Percentiles rank a stretch among this genome's conserved stretches.
Conservation (phyloP, 2,329 filamentous ascomycete species). For the Botrytis cinerea region DNA sequence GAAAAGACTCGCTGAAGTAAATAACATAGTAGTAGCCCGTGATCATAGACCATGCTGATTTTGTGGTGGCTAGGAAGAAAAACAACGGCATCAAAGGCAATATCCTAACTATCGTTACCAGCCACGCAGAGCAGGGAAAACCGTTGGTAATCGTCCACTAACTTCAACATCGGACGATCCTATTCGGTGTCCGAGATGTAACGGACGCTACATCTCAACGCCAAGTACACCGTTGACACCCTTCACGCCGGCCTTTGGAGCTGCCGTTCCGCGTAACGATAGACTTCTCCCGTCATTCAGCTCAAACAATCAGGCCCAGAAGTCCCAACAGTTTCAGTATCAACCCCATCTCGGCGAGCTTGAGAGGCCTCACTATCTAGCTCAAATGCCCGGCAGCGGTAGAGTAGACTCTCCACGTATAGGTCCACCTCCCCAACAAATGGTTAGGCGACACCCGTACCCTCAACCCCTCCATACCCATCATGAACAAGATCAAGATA, state of each 20-base stretch:
- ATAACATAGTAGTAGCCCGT: slow-evolving; percentile 19
- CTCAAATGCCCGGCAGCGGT: slow-evolving; percentile 32
- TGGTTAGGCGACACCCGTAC: slow-evolving; percentile 32
- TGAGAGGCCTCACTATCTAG: slow-evolving; percentile 31
- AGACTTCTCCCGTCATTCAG: slow-evolving; percentile 32
- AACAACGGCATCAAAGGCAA: slow-evolving; percentile 81
- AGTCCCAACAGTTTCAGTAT: background rate
- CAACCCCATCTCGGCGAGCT: slow-evolving; percentile 29
- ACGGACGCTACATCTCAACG: slow-evolving; percentile 51
- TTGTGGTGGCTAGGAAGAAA: slow-evolving; percentile 66
- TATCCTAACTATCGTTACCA: slow-evolving; percentile 96
- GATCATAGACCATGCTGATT: slow-evolving; percentile 3
- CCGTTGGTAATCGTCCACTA: slow-evolving; percentile 31
- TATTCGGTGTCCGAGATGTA: slow-evolving; percentile 69
- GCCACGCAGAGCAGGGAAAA: slow-evolving; percentile 51
- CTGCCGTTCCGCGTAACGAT: slow-evolving; percentile 28
- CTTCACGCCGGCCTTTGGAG: slow-evolving; percentile 34
- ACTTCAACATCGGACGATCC: slow-evolving; percentile 49
- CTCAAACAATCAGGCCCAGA: slow-evolving; percentile 7
- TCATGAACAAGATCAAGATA: slow-evolving; percentile 44
- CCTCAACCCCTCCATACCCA: slow-evolving; percentile 37
- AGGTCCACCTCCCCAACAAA: slow-evolving; percentile 30
- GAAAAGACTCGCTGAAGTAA: slow-evolving; percentile 83
- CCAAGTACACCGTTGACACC: slow-evolving; percentile 41
- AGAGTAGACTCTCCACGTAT: slow-evolving; percentile 37